These are phyloP conservation scores for Trichoderma asperelloides DNA, from an alignment of 495 filamentous ascomycete species.

Conservation along the genomic window DNA sequence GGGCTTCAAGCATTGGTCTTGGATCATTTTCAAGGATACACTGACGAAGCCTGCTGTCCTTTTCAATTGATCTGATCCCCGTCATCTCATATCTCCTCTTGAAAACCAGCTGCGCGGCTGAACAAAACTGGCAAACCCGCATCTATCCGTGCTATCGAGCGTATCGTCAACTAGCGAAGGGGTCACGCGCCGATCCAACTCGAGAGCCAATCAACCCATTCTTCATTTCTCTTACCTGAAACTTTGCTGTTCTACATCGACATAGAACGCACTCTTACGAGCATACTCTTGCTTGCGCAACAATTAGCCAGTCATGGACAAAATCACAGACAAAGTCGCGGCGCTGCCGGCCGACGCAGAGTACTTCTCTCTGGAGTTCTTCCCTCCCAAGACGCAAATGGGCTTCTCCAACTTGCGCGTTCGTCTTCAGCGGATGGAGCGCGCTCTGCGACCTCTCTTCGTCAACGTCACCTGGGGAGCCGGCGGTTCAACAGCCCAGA, in stretches of 20 bases:
- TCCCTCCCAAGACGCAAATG: slow-evolving; percentile 93
- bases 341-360: slow-evolving; percentile 70
- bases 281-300: too few relatives aligned
- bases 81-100: not conserved
- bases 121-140: not conserved
- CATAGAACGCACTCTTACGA: not conserved
- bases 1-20: not conserved
- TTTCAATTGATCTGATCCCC: not conserved
- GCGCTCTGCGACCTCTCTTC: slow-evolving; percentile 81
- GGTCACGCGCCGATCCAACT: not conserved
- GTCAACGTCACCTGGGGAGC: slow-evolving; percentile 98
- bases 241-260: not conserved
- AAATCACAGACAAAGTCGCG: slow-evolving; percentile 94
- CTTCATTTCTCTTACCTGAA: not conserved
- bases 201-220: not conserved
- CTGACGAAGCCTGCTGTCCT: not conserved
- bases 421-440: slow-evolving; percentile 90
- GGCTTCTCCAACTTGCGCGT: slow-evolving; percentile 87
- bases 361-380: slow-evolving; percentile 98
- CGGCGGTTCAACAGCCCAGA: slow-evolving; percentile 79
- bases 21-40: not conserved
- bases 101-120: not conserved
- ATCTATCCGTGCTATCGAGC: not conserved
- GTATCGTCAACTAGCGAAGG: not conserved
- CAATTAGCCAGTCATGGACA: slow-evolving; percentile 52